Evolutionary conservation across 257 asterid species (phyloP), one percentile per base, ranked within the genome.

Genomic region (Striga asiatica): DNA sequence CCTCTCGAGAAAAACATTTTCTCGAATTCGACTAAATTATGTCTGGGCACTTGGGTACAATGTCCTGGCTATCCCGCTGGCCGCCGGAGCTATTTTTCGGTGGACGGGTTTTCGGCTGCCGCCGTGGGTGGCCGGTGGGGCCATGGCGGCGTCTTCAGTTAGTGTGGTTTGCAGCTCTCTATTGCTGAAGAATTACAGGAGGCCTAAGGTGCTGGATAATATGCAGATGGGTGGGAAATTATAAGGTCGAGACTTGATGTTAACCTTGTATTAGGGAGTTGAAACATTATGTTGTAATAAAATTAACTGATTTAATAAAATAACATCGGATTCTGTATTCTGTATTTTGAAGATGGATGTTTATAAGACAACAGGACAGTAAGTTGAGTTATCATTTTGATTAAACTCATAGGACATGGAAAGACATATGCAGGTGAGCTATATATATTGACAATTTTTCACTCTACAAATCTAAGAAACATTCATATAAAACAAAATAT

Each of bases 111-210:
- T 84, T 38, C 93, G 93, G 1, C 61, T 88, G 49, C 97, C 95
- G 3, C 97, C 97, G 8, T 88, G 97, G 97, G 66, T 85, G 32
- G 97, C 95, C 1, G 95, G 97, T 11, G 95, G 85, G 18, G 95
- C 95, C 28, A 88, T 88, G 97, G 97, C 97, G 8, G 94, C 97
- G 1, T 85, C 97, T 16, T 88, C 97, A 0, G 78, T 89, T 13
- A 89, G 92, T 50, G 94, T 89, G n/a, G 94, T 85, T 3, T 89
- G 94, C 58, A 76, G 95, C 73, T 89, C 95, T 34, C 94, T 89
- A 46, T 56, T 82, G 65, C 72, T 89, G 59, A 89, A 82, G 75
- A 74, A 80, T 46, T 89, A 85, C 59, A 69, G 46, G 68, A 89
- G 94, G 56, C 94, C 95, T 24, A 81, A 72, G 69, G 69, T 68